Evolutionary conservation across 257 asterid species (phyloP), one percentile per base, ranked within the genome.

Genomic region (Vinca minor): DNA sequence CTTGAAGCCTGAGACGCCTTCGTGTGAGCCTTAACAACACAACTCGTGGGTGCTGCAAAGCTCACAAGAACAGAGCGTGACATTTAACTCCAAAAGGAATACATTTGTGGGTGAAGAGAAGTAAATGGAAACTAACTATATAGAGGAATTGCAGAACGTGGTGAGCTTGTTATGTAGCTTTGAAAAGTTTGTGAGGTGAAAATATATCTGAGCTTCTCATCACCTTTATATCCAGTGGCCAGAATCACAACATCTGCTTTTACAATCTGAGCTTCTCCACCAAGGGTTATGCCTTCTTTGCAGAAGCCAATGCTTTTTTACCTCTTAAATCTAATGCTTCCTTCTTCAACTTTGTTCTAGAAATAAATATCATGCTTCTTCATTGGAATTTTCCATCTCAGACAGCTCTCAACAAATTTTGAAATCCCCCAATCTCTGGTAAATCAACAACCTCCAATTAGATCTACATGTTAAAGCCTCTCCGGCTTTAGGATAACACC

Each of bases 161-260:
- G 76, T 58, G 81, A 57, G 39, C 81, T 84, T 1, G 29, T 21
- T 0, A 78, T 72, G 69, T 49, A 42, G 20, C 68, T 70, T 35
- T 76, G 83, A 56, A 82, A 76, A 0, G 62, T 59, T 42, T 77
- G 74, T 55, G 78, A 72, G 18, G 78, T 62, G 59, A 84, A 79
- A 25, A 84, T 70, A 44, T 76, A 77, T 47, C 56, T 67, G 59
- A 84, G 82, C 74, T 81, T 84, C 64, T 77, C 69, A 61, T 81
- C 83, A 45, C 94, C 90, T 76, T 65, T 79, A 53, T 74, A 83
- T 39, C 90, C 90, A 0, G 90, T 85, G 9, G 90, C 87, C 25
- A 77, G 69, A 8, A 85, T 74, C 15, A 85, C 84, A 3, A 85
- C 4, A 50, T 81, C 94, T 7, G 81, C 80, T 48, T 72, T 64